A percentile compares a stretch with the other conserved stretches of the same genome.
Conservation (phyloP, 345 rosid genomes). For the Bruguiera parviflora region DNA sequence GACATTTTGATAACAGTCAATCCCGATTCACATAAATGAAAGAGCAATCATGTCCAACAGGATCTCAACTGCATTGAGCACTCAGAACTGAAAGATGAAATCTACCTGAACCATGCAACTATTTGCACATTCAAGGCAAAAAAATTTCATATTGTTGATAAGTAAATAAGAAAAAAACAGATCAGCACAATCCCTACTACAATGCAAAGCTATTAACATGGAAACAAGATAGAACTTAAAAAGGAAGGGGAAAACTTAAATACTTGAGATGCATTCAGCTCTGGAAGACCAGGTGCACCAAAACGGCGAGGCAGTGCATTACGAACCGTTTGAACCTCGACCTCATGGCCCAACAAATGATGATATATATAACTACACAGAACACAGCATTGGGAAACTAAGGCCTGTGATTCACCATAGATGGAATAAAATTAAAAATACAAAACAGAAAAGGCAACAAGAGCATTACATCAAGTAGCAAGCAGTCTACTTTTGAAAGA, state of each 20-base stretch:
- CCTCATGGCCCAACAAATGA: slow-evolving; percentile 96
- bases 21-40: neutral
- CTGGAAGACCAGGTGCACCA: slow-evolving; percentile 99
- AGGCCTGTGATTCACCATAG: neutral
- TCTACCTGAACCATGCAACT: neutral
- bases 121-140: neutral
- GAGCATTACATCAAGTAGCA: neutral
- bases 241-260: neutral
- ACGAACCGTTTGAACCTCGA: slow-evolving; percentile 94
- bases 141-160: neutral
- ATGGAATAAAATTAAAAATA: neutral
- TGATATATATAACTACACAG: slow-evolving; percentile 82
- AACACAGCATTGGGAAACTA: slow-evolving; percentile 1
- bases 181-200: neutral
- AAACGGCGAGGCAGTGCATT: slow-evolving; percentile 89
- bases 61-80: neutral
- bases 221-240: neutral
- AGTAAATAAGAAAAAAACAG: neutral
- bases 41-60: neutral
- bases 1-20: neutral
- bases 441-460: neutral
- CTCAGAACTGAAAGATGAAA: neutral
- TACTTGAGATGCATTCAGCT: slow-evolving; percentile 99
- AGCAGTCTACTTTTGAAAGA: neutral
- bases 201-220: neutral